Evolutionary conservation across 768 basidiomycete genomes (phyloP), one percentile per base, ranked within the genome.

Genomic region (Mycena filopes): DNA sequence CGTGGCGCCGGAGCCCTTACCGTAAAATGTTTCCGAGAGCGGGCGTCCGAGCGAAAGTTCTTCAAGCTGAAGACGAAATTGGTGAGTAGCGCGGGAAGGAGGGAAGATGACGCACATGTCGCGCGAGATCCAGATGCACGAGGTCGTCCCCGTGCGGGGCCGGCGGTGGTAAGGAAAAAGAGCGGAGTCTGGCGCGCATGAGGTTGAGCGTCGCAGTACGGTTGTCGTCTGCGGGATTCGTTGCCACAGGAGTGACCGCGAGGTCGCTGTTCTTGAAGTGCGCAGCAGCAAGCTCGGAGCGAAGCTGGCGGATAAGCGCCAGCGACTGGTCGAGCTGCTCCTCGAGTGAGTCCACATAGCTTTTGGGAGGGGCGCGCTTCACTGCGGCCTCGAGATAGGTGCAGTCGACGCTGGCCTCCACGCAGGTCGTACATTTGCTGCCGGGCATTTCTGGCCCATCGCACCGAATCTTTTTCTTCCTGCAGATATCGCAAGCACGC

Each of bases 141-240:
- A 66, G 53, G 36, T 66, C 65, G 23, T 66, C 59, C 13, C 43
- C 54, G 16, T 48, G 29, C 29, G 53, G 53, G 8, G 65, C 59
- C 9, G 59, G 59, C 31, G 53, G 29, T 20, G 65, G 59, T 2
- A 29, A 43, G 2, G 38, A 4, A 11, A 66, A n/a, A 26, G n/a
- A 18, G 41, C 33, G 45, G 26, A 66, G 58, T 18, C 54, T 47
- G 16, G 41, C 26, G 15, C 59, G 65, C 38, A 66, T 33, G 2
- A 66, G 13, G 31, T 42, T 16, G 47, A 61, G 16, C 23, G 53
- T 36, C 8, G 59, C 59, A 18, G 20, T 21, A 20, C 26, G 33
- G 1, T n/a, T 2, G 36, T 36, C 10, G 36, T 36, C 10, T 36
- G 36, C 36, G 15, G 10, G 10, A 11, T 36, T 9, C 11, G 15